Evolutionary conservation across 768 basidiomycete species (phyloP).

Genomic region (Pisolithus sp.): DNA sequence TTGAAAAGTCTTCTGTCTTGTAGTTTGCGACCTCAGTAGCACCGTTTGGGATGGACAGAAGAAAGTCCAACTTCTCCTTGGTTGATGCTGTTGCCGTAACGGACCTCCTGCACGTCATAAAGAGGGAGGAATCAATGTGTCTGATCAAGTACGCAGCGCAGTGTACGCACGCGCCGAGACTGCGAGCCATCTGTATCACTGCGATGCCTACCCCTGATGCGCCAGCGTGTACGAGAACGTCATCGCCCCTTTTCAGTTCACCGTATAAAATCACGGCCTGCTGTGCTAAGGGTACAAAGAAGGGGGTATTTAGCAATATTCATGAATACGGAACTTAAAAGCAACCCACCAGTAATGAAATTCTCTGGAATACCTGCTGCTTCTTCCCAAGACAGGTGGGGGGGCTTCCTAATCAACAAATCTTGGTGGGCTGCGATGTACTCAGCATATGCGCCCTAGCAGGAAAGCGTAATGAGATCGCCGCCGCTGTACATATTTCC

Average conservation of each 20-base stretch:
- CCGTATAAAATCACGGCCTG: slow-evolving; percentile 64
- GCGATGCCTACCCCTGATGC: slow-evolving; percentile 88
- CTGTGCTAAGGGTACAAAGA: slow-evolving; percentile 35
- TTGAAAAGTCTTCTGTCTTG: slow-evolving; percentile 74
- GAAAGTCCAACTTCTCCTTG: slow-evolving; percentile 73
- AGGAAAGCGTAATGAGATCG: slow-evolving; percentile 1
- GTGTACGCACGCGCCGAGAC: slow-evolving; percentile 60
- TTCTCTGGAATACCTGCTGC: slow-evolving; percentile 87
- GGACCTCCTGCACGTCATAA: slow-evolving; percentile 39
- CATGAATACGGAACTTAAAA: slow-evolving; percentile 3
- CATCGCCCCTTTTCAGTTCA: slow-evolving; percentile 58
- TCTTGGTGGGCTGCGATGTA: slow-evolving; percentile 64
- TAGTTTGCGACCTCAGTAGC: slow-evolving; percentile 80
- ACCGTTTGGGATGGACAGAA: slow-evolving; percentile 58
- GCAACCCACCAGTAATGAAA: slow-evolving; percentile 68
- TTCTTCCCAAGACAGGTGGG: slow-evolving; percentile 69
- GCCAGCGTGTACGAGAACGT: slow-evolving; percentile 85
- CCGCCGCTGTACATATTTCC: not conserved
- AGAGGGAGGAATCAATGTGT: slow-evolving; percentile 1
- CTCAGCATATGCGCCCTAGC: slow-evolving; percentile 89
- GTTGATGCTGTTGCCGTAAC: slow-evolving; percentile 86
- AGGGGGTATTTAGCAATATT: not conserved
- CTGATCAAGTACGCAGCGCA: not conserved
- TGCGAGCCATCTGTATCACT: slow-evolving; percentile 79
- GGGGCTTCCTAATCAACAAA: slow-evolving; percentile 70